A percentile compares a stretch with the other conserved stretches of the same genome.
These are phyloP conservation scores for Flaveria brownii DNA, from an alignment of 129 eudicot genomes.

Conservation along the genomic window DNA sequence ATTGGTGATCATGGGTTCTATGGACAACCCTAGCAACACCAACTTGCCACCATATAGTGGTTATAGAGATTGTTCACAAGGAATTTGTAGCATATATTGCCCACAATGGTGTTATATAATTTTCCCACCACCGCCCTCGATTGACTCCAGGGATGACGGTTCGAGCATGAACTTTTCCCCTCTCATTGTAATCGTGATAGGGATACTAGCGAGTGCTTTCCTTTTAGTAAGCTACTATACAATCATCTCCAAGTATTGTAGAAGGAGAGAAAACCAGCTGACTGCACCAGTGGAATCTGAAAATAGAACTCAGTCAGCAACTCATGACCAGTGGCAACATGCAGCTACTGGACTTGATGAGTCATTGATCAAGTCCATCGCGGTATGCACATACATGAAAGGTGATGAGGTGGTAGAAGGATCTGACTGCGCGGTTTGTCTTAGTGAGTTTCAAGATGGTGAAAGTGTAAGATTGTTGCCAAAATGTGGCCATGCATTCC, in stretches of 20 bases:
- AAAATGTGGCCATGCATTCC: conserved; percentile 83
- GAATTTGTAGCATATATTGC: conserved; percentile 73
- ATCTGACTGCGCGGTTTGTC: conserved; percentile 70
- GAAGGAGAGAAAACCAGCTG: conserved; percentile 36
- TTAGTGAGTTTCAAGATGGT: conserved; percentile 71
- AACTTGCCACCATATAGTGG: conserved; percentile 57
- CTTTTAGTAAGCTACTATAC: conserved; percentile 72
- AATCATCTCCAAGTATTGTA: conserved; percentile 65
- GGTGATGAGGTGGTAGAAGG: conserved; percentile 58
- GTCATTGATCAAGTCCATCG: conserved; percentile 54
- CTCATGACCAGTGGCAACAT: conserved; percentile 46
- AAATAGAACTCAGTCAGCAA: conserved; percentile 22
- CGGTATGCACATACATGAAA: conserved; percentile 56
- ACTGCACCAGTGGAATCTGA: conserved; percentile 25
- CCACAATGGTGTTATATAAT: conserved; percentile 77
- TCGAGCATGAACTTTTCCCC: conserved; percentile 62
- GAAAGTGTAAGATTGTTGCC: conserved; percentile 75
- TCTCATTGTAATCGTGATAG: conserved; percentile 63
- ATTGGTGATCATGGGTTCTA: conserved; percentile 54
- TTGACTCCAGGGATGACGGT: conserved; percentile 35
- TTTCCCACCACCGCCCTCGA: conserved; percentile 54
- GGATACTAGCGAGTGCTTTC: conserved; percentile 60
- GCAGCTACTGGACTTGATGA: conserved; percentile 63
- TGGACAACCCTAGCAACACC: conserved; percentile 46
- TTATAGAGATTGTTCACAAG: conserved; percentile 72